Percentiles rank a stretch among this genome's conserved stretches.
These are phyloP conservation scores for Fusarium xyrophilum DNA, from an alignment of 2,329 filamentous ascomycete species.

Conservation along the genomic window DNA sequence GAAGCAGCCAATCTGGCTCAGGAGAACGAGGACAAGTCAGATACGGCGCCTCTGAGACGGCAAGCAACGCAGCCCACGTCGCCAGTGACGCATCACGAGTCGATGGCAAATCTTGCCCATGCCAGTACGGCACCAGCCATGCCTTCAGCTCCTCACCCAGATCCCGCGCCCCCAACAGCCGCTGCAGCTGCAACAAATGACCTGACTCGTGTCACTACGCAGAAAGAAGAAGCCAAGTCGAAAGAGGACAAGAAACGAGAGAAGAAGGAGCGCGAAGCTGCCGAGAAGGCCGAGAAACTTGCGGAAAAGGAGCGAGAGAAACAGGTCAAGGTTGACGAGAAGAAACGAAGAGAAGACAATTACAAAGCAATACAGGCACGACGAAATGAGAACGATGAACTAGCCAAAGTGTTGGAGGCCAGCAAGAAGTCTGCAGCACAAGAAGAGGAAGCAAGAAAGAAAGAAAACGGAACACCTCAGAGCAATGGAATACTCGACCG, in stretches of 20 bases:
- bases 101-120: conserved; percentile 68
- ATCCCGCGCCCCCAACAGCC: conserved; percentile 26
- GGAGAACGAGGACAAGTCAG: conserved; percentile 55
- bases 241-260: conserved; percentile 70
- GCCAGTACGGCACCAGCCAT: conserved; percentile 66
- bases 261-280: conserved; percentile 70
- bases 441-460: conserved; percentile 53
- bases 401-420: conserved; percentile 68
- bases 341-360: conserved; percentile 59
- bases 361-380: conserved; percentile 59
- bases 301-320: conserved; percentile 51
- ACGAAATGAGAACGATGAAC: conserved; percentile 66
- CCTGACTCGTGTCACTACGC: conserved; percentile 32
- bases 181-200: conserved; percentile 29
- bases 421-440: conserved; percentile 69
- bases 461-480: conserved; percentile 48
- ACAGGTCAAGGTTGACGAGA: conserved; percentile 54
- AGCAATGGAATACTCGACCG: conserved; percentile 64
- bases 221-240: conserved; percentile 47
- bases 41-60: conserved; percentile 55
- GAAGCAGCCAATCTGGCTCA: conserved; percentile 64
- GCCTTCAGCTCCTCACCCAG: conserved; percentile 27
- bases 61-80: conserved; percentile 58
- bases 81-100: conserved; percentile 56
- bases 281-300: conserved; percentile 64